Percentiles rank a stretch among this genome's conserved stretches.
Conservation (phyloP, 2,329 filamentous ascomycete species). For the Colletotrichum costaricense region DNA sequence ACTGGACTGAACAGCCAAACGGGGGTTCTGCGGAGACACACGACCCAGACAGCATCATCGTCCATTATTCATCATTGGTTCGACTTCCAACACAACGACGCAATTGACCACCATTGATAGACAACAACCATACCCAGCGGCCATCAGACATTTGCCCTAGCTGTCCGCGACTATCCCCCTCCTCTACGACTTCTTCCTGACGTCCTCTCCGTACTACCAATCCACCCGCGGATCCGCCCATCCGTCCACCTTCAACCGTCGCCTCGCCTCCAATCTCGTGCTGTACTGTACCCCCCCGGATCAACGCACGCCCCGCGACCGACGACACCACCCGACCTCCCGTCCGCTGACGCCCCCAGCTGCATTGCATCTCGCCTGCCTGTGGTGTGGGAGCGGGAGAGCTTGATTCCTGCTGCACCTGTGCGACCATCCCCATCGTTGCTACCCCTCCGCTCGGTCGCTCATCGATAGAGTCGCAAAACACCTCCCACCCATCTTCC, state of each 20-base stretch:
- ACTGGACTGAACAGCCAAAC: not conserved
- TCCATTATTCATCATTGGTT: not conserved
- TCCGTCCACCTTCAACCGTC: not conserved
- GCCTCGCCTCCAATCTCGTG: not conserved
- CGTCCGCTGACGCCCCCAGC: not conserved
- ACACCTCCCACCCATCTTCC: not conserved
- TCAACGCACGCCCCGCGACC: slow-evolving; percentile 27
- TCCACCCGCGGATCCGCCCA: not conserved
- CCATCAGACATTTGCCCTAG: not conserved
- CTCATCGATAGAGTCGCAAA: slow-evolving; percentile 9
- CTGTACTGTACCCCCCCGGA: not conserved
- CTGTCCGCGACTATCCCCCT: not conserved
- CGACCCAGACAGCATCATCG: not conserved
- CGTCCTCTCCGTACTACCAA: not conserved
- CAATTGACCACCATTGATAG: slow-evolving; percentile 7
- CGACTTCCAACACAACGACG: not conserved
- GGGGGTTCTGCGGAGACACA: slow-evolving; percentile 7
- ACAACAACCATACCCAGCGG: not conserved
- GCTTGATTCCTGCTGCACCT: slow-evolving; percentile 24
- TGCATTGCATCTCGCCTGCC: slow-evolving; percentile 4
- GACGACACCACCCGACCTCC: slow-evolving; percentile 4
- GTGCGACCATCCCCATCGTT: slow-evolving; percentile 1
- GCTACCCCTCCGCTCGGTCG: slow-evolving; percentile 26
- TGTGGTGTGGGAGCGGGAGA: slow-evolving; percentile 30
- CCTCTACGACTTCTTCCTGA: not conserved